A percentile compares a stretch with the other conserved stretches of the same genome.
Evolutionary conservation across 345 rosid genomes (phyloP).

Genomic region (Citrus mangshanensis): DNA sequence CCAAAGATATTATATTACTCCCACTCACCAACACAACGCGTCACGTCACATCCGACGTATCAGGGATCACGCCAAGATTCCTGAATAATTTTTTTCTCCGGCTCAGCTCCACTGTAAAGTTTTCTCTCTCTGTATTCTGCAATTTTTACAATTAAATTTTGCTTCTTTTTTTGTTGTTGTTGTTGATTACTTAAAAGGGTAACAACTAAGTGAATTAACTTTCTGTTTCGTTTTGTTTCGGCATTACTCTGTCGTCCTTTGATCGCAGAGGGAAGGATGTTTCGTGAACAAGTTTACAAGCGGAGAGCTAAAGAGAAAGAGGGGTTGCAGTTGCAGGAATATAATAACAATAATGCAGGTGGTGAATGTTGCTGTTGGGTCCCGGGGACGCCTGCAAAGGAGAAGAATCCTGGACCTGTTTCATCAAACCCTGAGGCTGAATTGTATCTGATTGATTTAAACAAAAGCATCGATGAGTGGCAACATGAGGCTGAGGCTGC

Average conservation of each 20-base stretch:
- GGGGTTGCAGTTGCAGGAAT: background rate
- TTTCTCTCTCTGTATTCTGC: background rate
- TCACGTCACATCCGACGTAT: background rate
- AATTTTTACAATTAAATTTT: background rate
- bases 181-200: background rate
- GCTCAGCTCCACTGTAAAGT: background rate
- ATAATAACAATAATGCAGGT: background rate
- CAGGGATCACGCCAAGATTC: background rate
- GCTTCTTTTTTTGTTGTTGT: too few relatives aligned
- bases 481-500: background rate
- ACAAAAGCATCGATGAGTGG: background rate
- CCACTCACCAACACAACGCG: background rate
- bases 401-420: too few relatives aligned
- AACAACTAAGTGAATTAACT: too few relatives aligned
- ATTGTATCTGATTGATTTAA: conserved; percentile 11
- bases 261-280: background rate
- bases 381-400: conserved; percentile 20
- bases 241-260: too few relatives aligned
- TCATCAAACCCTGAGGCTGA: background rate
- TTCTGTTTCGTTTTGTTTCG: background rate
- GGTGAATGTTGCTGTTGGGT: conserved; percentile 2
- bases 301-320: background rate
- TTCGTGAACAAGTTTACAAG: background rate
- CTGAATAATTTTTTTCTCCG: background rate
- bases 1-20: background rate